Evolutionary conservation across 78 protist species (phyloP), one percentile per base, ranked within the genome.

Genomic region (Dictyostelium intermedium): DNA sequence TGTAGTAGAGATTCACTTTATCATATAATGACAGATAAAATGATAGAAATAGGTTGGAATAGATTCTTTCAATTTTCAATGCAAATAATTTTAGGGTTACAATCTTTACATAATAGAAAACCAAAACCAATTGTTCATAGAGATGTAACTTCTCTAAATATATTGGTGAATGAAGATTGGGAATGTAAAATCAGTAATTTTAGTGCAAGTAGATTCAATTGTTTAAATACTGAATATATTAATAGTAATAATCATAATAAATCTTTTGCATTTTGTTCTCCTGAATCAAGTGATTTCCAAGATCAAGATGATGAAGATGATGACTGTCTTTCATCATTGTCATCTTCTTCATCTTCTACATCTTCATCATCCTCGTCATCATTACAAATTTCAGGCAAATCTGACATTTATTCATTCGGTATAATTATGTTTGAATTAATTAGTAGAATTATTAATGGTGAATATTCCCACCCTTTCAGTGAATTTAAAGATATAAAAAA

Each of bases 341-440:
- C 43, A 39, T 39, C 43, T 5, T 39, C 43, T 4, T 39, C 43
- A 39, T 39, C 43, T 39, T 39, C n/a, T n/a, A n/a, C 43, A 39
- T 39, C 43, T 39, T 39, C 43, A 39, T 39, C 43, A 5, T 39
- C 43, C 2, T 39, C 43, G 2, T 39, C 43, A 5, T 39, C 43
- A 20, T 20, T 27, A 0, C 72, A 45, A 32, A 81, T 78, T 35
- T 18, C 91, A 16, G 25, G 27, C 4, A 94, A 95, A 60, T 70
- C 80, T 1, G 97, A 95, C 35, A 84, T 95, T 25, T 95, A 84
- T 63, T 82, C 95, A 2, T 72, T 95, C 16, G 97, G 92, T 60
- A 91, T 95, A 16, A 53, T 91, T n/a, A 37, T 95, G 45, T 95
- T 92, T 91, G 97, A 95, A 66, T 43, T 95, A 41, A 82, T 95